Evolutionary conservation across 805 yeast species (phyloP).

Genomic region (Hanseniaspora guilliermondii): DNA sequence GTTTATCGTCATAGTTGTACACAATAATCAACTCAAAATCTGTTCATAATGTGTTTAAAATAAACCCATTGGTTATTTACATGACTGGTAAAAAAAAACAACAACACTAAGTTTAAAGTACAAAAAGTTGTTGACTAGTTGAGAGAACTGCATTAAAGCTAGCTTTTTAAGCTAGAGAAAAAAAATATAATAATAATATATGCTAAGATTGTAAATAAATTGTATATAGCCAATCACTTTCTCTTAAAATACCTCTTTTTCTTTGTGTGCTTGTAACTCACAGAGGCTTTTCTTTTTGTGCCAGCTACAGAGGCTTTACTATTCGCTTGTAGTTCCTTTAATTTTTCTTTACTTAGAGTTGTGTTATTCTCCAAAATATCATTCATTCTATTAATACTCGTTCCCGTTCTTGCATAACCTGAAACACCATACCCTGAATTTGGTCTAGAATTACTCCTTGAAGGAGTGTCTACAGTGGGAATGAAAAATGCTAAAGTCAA

Average conservation of each 20-base stretch:
- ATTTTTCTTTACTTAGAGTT: background rate
- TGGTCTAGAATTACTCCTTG: slow-evolving; percentile 4
- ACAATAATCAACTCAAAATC: no score
- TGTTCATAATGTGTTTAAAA: no score
- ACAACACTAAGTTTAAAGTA: no score
- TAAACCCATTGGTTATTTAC: no score
- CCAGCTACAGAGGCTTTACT: background rate
- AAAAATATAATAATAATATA: no score
- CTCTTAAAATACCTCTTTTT: background rate
- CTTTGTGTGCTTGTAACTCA: background rate
- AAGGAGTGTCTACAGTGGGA: slow-evolving; percentile 17
- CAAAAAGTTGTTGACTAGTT: no score
- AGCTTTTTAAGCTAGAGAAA: no score
- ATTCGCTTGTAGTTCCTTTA: slow-evolving; percentile 1
- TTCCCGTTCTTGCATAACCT: background rate
- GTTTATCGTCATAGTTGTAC: no score
- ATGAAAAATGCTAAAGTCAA: slow-evolving; percentile 40
- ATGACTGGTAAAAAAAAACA: no score
- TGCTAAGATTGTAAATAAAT: no score
- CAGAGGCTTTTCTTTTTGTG: background rate
- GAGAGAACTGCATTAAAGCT: no score
- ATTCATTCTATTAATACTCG: background rate
- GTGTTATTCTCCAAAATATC: background rate
- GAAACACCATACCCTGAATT: background rate
- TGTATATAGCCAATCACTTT: background rate